These are phyloP conservation scores for Tetraselmis chui DNA, from an alignment of 139 green algal genomes.

Conservation along the genomic window DNA sequence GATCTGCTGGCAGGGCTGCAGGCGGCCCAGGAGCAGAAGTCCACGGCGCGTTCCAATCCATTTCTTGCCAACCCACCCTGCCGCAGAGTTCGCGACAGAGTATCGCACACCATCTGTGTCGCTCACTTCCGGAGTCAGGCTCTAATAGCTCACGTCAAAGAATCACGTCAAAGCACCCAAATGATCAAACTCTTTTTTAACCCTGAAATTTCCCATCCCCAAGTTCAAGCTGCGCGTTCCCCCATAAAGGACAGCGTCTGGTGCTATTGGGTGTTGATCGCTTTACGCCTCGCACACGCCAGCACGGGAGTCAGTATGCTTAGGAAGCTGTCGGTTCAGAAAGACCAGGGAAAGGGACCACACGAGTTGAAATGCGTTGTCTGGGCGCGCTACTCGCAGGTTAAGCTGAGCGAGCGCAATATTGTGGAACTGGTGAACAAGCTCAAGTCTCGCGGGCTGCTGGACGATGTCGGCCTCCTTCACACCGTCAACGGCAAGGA, in stretches of 20 bases:
- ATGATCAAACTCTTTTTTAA: no score
- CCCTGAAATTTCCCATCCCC: no score
- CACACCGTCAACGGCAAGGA: constrained; percentile 79
- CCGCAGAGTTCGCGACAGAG: no score
- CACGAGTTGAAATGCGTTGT: not conserved
- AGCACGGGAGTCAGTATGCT: not conserved
- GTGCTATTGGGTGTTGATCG: not conserved
- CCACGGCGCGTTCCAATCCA: no score
- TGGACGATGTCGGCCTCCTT: constrained; percentile 65
- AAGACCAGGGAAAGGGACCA: not conserved
- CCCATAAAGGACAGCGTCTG: not conserved
- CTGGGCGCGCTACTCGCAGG: constrained; percentile 12
- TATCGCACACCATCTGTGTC: no score
- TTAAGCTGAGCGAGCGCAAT: constrained; percentile 74
- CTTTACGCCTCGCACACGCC: not conserved
- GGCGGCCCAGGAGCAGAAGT: constrained; percentile 59
- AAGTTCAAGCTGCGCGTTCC: no score
- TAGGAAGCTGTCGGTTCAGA: not conserved
- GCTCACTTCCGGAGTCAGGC: no score
- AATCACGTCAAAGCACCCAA: no score
- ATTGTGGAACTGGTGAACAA: constrained; percentile 84
- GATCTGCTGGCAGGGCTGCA: constrained; percentile 57
- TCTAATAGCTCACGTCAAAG: no score
- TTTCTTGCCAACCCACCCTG: no score
- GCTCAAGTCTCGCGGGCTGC: constrained; percentile 61